Conservation (phyloP, 176 grass and related monocot species). For the Zoysia japonica region DNA sequence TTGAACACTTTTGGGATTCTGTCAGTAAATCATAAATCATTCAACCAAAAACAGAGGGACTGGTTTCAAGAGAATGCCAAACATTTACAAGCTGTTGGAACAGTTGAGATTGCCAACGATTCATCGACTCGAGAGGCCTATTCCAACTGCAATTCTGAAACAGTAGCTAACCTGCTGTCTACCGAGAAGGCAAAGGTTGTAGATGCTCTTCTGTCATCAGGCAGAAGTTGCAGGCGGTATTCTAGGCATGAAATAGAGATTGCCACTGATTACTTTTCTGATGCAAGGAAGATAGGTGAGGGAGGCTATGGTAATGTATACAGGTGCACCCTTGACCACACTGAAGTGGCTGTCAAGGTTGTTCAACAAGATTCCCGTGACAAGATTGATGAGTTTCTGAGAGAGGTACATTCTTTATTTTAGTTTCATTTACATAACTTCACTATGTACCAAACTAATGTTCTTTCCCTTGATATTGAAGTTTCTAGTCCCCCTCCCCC, state of each 20-base stretch:
- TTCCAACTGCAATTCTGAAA: slow-evolving; percentile 54
- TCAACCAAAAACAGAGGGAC: slow-evolving; percentile 46
- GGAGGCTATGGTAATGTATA: slow-evolving; percentile 91
- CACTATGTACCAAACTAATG: not conserved
- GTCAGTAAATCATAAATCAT: slow-evolving; percentile 59
- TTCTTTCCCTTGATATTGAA: not conserved
- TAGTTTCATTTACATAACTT: not conserved
- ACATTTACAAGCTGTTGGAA: slow-evolving; percentile 52
- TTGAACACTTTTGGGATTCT: slow-evolving; percentile 31
- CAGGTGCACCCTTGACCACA: slow-evolving; percentile 93
- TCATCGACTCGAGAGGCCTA: slow-evolving; percentile 45
- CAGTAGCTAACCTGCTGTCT: slow-evolving; percentile 42
- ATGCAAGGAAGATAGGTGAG: slow-evolving; percentile 89
- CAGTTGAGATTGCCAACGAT: slow-evolving; percentile 52
- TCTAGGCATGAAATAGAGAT: slow-evolving; percentile 82
- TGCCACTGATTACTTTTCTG: slow-evolving; percentile 86
- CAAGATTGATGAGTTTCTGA: slow-evolving; percentile 82
- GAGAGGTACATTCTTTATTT: slow-evolving; percentile 58
- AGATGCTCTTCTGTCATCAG: slow-evolving; percentile 50
- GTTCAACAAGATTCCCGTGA: slow-evolving; percentile 70
- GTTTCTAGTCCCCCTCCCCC: not conserved
- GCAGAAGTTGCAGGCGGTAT: slow-evolving; percentile 82
- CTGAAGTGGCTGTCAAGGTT: slow-evolving; percentile 90
- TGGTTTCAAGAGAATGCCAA: slow-evolving; percentile 48
- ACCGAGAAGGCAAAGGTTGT: slow-evolving; percentile 55